Percentiles rank a stretch among this genome's conserved stretches.
These are phyloP conservation scores for Aureobasidium pullulans DNA, from an alignment of 2,329 filamentous ascomycete genomes.

Conservation along the genomic window DNA sequence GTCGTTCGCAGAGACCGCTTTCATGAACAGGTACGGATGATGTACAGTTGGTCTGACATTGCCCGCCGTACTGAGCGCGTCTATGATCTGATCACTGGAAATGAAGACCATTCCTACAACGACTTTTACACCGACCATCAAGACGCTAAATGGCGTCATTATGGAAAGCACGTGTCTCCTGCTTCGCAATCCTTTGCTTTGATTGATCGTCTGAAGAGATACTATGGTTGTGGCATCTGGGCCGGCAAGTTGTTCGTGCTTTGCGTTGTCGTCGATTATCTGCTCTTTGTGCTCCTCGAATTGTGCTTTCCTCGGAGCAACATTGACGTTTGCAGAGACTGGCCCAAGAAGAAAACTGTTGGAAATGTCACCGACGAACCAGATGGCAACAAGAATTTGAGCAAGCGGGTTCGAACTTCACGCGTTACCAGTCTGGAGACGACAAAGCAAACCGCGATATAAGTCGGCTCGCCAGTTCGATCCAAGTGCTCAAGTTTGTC, in stretches of 20 bases:
- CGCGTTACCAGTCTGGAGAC: background rate
- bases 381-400: background rate
- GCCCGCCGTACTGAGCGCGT: constrained; percentile 89
- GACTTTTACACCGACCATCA: constrained; percentile 68
- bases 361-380: background rate
- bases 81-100: constrained; percentile 86
- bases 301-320: constrained; percentile 74
- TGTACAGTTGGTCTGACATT: constrained; percentile 98
- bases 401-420: background rate
- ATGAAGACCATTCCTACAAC: constrained; percentile 42
- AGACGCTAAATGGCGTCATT: constrained; percentile 38
- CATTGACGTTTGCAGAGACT: constrained; percentile 85
- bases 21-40: constrained; percentile 92
- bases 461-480: background rate
- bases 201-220: constrained; percentile 89
- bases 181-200: constrained; percentile 70
- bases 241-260: constrained; percentile 95
- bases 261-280: constrained; percentile 87
- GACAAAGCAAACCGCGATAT: background rate
- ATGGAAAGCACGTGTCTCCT: constrained; percentile 51
- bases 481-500: too few relatives aligned
- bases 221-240: constrained; percentile 98
- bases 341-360: constrained; percentile 66
- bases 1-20: constrained; percentile 80
- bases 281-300: constrained; percentile 83